phyloP scores from a whole-genome alignment of 2,329 filamentous ascomycete genomes.

The Xylaria sp. region DNA sequence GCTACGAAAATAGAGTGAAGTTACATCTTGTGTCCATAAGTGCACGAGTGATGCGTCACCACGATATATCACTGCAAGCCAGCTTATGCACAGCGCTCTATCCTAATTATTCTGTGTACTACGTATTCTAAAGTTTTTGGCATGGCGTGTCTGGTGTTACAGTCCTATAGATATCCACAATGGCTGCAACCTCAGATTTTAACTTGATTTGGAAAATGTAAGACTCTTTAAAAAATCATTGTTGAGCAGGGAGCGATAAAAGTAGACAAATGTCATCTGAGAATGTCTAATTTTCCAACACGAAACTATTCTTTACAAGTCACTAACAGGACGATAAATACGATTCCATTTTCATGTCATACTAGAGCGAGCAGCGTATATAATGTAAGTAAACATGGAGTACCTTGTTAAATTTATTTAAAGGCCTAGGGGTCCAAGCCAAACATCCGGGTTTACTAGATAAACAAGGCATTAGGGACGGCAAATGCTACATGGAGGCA shows the following conservation, averaged over 20 bases:
- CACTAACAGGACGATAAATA: neutral
- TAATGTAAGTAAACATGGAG: neutral
- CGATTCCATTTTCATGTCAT: neutral
- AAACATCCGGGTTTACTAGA: neutral
- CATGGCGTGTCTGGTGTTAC: neutral
- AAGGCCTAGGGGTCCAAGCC: neutral
- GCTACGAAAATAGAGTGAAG: too few species aligned
- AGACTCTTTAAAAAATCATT: too few species aligned
- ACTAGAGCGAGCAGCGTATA: neutral
- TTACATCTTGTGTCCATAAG: too few species aligned
- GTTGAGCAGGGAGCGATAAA: too few species aligned
- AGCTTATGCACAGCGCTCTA: neutral
- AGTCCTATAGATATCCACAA: neutral
- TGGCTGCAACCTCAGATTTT: neutral
- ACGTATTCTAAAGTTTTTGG: neutral
- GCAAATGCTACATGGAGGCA: neutral
- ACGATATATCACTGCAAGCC: too few species aligned
- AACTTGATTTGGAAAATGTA: neutral
- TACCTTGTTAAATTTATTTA: neutral
- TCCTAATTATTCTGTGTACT: too few species aligned
- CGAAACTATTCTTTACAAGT: too few species aligned
- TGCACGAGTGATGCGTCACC: too few species aligned
- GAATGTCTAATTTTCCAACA: too few species aligned
- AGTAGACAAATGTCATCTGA: too few species aligned
- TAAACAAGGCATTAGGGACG: neutral